Percentiles rank a stretch among this genome's conserved stretches.
These are phyloP conservation scores for Haplosporangium sp. DNA, from an alignment of 371 early-diverging fungal species.

Conservation along the genomic window DNA sequence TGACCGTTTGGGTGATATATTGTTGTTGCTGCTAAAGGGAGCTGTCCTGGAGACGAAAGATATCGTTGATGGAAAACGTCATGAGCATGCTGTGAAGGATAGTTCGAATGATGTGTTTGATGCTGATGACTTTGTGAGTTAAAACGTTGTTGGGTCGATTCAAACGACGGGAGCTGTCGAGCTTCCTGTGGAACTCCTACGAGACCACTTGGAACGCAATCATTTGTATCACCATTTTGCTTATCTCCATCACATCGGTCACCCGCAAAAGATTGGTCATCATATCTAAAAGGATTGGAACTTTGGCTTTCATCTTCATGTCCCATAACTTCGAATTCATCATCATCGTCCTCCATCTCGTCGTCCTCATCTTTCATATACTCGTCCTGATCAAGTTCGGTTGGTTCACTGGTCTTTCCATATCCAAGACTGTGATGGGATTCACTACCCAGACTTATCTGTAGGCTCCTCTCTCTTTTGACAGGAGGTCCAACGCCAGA, in stretches of 20 bases:
- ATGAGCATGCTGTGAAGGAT: not conserved
- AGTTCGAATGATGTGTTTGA: not conserved
- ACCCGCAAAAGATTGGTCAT: not conserved
- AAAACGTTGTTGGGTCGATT: not conserved
- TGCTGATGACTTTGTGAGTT: conserved; percentile 4
- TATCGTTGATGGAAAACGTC: not conserved
- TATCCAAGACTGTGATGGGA: not conserved
- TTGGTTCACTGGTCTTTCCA: not conserved
- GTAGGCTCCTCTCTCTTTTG: not conserved
- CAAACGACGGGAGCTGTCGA: not conserved
- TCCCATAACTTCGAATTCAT: no score
- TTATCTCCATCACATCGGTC: not conserved
- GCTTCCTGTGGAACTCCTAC: conserved; percentile 28
- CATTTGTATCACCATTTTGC: conserved; percentile 1
- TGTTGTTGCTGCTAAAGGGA: not conserved
- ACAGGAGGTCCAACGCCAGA: conserved; percentile 6
- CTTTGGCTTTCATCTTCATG: not conserved
- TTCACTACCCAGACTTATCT: not conserved
- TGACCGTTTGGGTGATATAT: conserved; percentile 14
- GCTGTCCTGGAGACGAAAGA: not conserved
- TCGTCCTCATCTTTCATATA: conserved; percentile 1
- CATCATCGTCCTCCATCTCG: not conserved
- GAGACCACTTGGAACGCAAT: conserved; percentile 32
- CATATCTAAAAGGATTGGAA: not conserved
- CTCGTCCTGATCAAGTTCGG: not conserved